phyloP scores from a whole-genome alignment of 2,329 filamentous ascomycete species.

The Didymella segeticola region DNA sequence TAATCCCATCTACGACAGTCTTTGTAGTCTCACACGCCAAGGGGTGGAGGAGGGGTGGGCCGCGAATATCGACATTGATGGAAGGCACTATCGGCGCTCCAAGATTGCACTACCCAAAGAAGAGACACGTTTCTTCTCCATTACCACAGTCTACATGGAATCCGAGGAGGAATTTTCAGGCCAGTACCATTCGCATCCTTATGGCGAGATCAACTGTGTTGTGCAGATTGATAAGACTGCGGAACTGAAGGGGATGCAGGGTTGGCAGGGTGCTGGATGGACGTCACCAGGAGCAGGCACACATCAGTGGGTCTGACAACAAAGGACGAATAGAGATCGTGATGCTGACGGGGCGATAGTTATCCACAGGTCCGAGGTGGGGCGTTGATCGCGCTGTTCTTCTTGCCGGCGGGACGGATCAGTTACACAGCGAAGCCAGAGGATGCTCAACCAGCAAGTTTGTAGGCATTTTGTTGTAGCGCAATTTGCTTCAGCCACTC shows the following conservation, averaged over 20 bases:
- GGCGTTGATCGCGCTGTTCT: slow-evolving; percentile 61
- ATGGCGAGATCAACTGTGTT: slow-evolving; percentile 64
- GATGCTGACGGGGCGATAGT: slow-evolving; percentile 18
- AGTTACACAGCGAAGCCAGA: slow-evolving; percentile 56
- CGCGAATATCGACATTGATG: slow-evolving; percentile 43
- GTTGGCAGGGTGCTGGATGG: slow-evolving; percentile 65
- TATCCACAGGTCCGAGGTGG: slow-evolving; percentile 62
- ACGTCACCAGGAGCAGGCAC: slow-evolving; percentile 62
- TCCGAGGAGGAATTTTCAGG: slow-evolving; percentile 57
- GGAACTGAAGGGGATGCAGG: slow-evolving; percentile 62
- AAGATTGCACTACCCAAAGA: slow-evolving; percentile 56
- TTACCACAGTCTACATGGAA: slow-evolving; percentile 66
- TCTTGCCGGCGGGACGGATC: slow-evolving; percentile 63
- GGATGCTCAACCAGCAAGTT: slow-evolving; percentile 8
- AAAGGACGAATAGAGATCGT: no score
- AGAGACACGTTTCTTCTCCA: slow-evolving; percentile 60
- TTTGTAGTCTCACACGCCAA: slow-evolving; percentile 43
- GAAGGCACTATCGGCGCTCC: slow-evolving; percentile 40
- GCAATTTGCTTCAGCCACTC: background rate
- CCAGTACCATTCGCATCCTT: slow-evolving; percentile 62
- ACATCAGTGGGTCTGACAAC: slow-evolving; percentile 57
- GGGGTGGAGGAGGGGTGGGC: slow-evolving; percentile 49
- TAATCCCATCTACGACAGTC: slow-evolving; percentile 46
- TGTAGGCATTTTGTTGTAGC: background rate
- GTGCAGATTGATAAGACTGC: slow-evolving; percentile 58